Conservation (phyloP, 1,284 basidiomycete genomes). For the Marasmius fiardii region DNA sequence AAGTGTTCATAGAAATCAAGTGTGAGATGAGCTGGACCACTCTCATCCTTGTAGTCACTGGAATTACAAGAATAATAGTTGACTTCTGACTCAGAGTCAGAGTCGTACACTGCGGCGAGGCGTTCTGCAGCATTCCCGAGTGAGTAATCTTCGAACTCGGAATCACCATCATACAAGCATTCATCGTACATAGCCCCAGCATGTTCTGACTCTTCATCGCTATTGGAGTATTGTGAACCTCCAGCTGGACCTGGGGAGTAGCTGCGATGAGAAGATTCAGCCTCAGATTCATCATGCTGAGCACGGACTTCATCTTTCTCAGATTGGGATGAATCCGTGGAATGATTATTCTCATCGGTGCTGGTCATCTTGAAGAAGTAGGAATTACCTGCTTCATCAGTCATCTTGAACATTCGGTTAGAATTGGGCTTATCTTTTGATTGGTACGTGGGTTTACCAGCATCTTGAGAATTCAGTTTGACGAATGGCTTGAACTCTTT, state of each 20-base stretch:
- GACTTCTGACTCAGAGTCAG: too few relatives aligned
- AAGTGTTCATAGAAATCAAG: constrained; percentile 8
- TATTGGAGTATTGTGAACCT: neutral
- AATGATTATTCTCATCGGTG: too few relatives aligned
- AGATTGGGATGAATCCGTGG: neutral
- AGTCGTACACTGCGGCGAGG: neutral
- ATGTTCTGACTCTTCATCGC: neutral
- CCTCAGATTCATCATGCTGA: neutral
- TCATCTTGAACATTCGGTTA: too few relatives aligned
- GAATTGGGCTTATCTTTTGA: neutral
- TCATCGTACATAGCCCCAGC: neutral
- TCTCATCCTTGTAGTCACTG: neutral
- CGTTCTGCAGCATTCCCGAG: neutral
- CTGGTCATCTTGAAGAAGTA: too few relatives aligned
- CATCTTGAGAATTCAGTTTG: neutral
- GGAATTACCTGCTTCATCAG: too few relatives aligned
- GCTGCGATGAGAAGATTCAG: neutral
- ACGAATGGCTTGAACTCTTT: neutral
- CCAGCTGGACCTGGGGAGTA: neutral
- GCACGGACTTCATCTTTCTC: neutral
- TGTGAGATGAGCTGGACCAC: too few relatives aligned
- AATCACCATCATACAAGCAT: neutral
- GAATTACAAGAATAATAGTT: too few relatives aligned
- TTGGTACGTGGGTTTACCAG: neutral
- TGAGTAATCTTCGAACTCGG: neutral